Evolutionary conservation across 225 moss, liverwort and hornwort genomes (phyloP).

Genomic region (Takakia lepidozioides): DNA sequence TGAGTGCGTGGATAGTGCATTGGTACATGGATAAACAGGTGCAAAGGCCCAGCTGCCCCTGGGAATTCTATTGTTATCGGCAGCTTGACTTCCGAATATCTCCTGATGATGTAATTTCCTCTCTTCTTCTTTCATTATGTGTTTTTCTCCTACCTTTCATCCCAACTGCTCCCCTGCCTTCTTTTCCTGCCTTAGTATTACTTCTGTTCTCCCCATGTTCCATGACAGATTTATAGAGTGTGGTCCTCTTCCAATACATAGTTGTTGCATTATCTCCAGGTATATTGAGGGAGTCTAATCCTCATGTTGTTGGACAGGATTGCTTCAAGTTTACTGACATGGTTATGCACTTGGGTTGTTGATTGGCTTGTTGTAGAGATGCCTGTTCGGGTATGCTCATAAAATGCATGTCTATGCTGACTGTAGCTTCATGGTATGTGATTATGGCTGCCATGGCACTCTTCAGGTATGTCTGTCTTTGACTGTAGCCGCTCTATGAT

Average conservation of each 20-base stretch:
- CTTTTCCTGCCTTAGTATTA: too few species aligned
- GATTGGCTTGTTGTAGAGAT: slow-evolving; percentile 40
- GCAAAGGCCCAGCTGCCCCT: slow-evolving; percentile 87
- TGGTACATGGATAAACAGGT: slow-evolving; percentile 35
- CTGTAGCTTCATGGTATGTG: slow-evolving; percentile 89
- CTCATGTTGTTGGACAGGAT: too few species aligned
- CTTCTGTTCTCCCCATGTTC: too few species aligned
- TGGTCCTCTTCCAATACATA: too few species aligned
- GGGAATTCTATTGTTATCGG: slow-evolving; percentile 96
- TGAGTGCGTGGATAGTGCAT: too few species aligned
- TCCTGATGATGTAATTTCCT: slow-evolving; percentile 66
- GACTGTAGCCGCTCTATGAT: background rate
- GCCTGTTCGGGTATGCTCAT: slow-evolving; percentile 59
- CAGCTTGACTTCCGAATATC: slow-evolving; percentile 79
- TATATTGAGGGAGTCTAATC: too few species aligned
- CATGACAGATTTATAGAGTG: too few species aligned
- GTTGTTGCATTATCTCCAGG: too few species aligned
- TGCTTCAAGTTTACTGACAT: background rate
- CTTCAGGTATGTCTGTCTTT: slow-evolving; percentile 58
- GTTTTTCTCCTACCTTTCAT: too few species aligned
- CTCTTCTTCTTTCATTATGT: too few species aligned
- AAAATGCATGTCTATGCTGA: slow-evolving; percentile 71
- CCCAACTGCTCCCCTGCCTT: too few species aligned
- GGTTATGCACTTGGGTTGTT: background rate
- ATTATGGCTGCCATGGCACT: slow-evolving; percentile 79